Percentiles rank a stretch among this genome's conserved stretches.
These are phyloP conservation scores for Pseudevernia furfuracea DNA, from an alignment of 495 filamentous ascomycete species.

Conservation along the genomic window DNA sequence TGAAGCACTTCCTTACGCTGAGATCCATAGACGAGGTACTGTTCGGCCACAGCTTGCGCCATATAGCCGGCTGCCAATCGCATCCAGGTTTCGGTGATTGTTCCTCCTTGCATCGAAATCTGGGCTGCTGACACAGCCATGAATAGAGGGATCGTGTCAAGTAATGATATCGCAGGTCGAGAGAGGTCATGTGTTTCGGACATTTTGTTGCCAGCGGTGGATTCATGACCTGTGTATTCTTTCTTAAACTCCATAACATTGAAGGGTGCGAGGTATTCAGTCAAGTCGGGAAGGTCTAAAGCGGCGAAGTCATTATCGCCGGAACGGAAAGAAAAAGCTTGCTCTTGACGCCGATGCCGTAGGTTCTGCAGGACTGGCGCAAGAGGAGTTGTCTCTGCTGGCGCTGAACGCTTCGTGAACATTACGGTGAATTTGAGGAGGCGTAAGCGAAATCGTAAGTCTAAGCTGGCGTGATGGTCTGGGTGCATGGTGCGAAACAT, in stretches of 20 bases:
- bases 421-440: slow-evolving; percentile 33
- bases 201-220: not conserved
- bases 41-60: slow-evolving; percentile 44
- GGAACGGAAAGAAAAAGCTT: slow-evolving; percentile 11
- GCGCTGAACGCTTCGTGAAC: slow-evolving; percentile 28
- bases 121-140: slow-evolving; percentile 41
- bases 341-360: slow-evolving; percentile 11
- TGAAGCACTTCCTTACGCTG: slow-evolving; percentile 25
- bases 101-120: slow-evolving; percentile 14
- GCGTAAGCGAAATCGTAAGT: slow-evolving; percentile 29
- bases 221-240: not conserved
- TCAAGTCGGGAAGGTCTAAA: slow-evolving; percentile 7
- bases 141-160: slow-evolving; percentile 40
- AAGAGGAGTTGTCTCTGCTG: not conserved
- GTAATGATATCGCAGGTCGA: slow-evolving; percentile 28
- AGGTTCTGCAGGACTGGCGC: slow-evolving; percentile 1
- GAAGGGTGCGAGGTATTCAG: not conserved
- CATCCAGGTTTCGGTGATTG: slow-evolving; percentile 33
- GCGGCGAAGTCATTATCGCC: not conserved
- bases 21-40: slow-evolving; percentile 33
- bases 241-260: not conserved
- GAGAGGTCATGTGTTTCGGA: not conserved
- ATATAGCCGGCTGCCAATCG: slow-evolving; percentile 42
- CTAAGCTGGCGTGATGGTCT: slow-evolving; percentile 12
- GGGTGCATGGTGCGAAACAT: slow-evolving; percentile 32